Evolutionary conservation across 2,329 filamentous ascomycete genomes (phyloP), one percentile per base, ranked within the genome.

Genomic region (Fusarium agapanthi): DNA sequence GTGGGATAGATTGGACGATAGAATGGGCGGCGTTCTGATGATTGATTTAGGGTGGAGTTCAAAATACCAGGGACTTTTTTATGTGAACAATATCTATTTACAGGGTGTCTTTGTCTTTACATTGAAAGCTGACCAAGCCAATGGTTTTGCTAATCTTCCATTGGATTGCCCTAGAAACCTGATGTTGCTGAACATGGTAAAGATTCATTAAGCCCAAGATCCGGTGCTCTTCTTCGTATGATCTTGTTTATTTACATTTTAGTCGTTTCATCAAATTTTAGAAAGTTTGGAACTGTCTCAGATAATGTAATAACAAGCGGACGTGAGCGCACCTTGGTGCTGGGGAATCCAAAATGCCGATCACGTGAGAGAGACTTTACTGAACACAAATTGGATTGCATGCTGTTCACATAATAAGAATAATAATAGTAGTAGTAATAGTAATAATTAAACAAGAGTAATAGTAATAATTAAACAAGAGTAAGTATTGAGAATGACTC

Each of bases 61-160:
- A 62, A 47, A 53, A 73, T 73, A 73, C 70, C 71, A 73, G 45
- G 35, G 38, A 48, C 43, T 55, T 22, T 64, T 64, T 66, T 32
- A 30, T 28, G 18, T 37, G 32, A 18, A 45, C 44, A 40, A 24
- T 15, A 45, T 70, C 22, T 18, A 56, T 22, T 32, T 66, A 47
- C 24, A n/a, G 35, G 43, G 44, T 38, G 57, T 41, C 53, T 45
- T 44, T 40, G 43, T 38, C 26, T 26, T 30, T 24, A n/a, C 12
- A 32, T 41, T 61, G 51, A 30, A 64, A 35, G 24, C 34, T 20
- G 10, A 28, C 18, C 20, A 28, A 53, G 24, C 24, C 24, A 38
- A 26, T 38, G n/a, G 26, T 35, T 26, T 35, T 37, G 16, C 32
- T 55, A 28, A 35, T 28, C 15, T 50, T 43, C 24, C n/a, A 24